Conservation (phyloP, 106 monocot genomes). For the Acorus calamus region DNA sequence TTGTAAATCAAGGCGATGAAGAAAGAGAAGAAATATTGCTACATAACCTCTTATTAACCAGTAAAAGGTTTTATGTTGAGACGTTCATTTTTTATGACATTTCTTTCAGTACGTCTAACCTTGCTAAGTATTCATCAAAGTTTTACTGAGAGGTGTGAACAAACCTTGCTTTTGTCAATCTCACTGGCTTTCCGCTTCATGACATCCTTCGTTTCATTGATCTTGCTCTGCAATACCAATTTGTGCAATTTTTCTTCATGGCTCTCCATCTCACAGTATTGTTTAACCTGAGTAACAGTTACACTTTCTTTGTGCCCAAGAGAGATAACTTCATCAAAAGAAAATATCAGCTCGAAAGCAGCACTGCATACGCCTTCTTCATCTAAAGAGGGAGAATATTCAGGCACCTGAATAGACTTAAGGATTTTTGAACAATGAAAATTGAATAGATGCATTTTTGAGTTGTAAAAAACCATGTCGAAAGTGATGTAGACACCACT, state of each 20-base stretch:
- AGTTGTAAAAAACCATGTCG: too few relatives aligned
- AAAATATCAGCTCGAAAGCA: conserved; percentile 96
- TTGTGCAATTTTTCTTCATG: conserved; percentile 91
- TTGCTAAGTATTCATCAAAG: too few relatives aligned
- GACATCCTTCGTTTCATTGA: conserved; percentile 93
- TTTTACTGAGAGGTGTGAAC: background rate
- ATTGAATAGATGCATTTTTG: background rate
- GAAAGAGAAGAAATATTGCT: too few relatives aligned
- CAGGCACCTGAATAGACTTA: conserved; percentile 63
- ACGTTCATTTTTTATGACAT: too few relatives aligned
- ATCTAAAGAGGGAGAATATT: conserved; percentile 83
- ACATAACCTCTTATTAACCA: too few relatives aligned
- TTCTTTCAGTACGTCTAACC: too few relatives aligned
- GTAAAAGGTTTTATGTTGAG: too few relatives aligned
- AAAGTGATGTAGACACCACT: too few relatives aligned
- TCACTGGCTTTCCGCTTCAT: conserved; percentile 93
- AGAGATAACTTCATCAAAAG: conserved; percentile 97
- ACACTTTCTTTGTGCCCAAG: conserved; percentile 93
- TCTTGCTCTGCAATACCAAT: conserved; percentile 82
- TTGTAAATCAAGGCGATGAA: too few relatives aligned
- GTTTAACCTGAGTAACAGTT: conserved; percentile 81
- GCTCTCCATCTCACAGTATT: conserved; percentile 98
- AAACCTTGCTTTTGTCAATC: conserved; percentile 97
- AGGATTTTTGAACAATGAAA: conserved; percentile 15
- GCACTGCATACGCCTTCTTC: conserved; percentile 73